Percentiles rank a stretch among this genome's conserved stretches.
These are phyloP conservation scores for Hypoxylon subgilvum DNA, from an alignment of 495 filamentous ascomycete genomes.

Conservation along the genomic window DNA sequence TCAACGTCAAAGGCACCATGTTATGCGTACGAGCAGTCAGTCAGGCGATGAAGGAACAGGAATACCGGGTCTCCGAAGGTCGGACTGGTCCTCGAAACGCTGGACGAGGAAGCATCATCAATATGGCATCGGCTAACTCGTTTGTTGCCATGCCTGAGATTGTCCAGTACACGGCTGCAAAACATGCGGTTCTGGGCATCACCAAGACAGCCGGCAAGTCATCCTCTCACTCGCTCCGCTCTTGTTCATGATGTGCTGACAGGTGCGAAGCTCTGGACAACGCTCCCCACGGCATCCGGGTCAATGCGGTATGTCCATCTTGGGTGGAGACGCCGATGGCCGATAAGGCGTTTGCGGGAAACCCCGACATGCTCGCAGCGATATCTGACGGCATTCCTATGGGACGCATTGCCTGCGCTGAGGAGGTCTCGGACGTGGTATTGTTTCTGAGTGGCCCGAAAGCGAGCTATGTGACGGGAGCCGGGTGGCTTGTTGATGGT, in stretches of 20 bases:
- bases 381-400: slow-evolving; percentile 39
- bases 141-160: slow-evolving; percentile 34
- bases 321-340: slow-evolving; percentile 54
- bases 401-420: slow-evolving; percentile 43
- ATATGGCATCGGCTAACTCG: slow-evolving; percentile 53
- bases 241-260: too few species aligned
- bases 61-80: neutral
- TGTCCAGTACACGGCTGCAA: slow-evolving; percentile 53
- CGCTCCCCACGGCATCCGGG: slow-evolving; percentile 43
- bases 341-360: slow-evolving; percentile 10
- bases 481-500: slow-evolving; percentile 41
- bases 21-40: neutral
- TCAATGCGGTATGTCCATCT: slow-evolving; percentile 53
- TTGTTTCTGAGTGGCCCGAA: slow-evolving; percentile 51
- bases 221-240: too few species aligned
- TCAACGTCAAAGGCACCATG: slow-evolving; percentile 9
- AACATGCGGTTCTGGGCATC: slow-evolving; percentile 58
- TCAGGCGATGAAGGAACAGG: slow-evolving; percentile 6
- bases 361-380: neutral
- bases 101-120: slow-evolving; percentile 54
- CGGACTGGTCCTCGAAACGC: neutral
- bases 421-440: slow-evolving; percentile 53
- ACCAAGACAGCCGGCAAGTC: slow-evolving; percentile 52
- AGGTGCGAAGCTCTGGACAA: slow-evolving; percentile 43
- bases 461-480: slow-evolving; percentile 48